A percentile compares a stretch with the other conserved stretches of the same genome.
Conservation (phyloP, 139 green algal species). For the Spirogloea muscicola region DNA sequence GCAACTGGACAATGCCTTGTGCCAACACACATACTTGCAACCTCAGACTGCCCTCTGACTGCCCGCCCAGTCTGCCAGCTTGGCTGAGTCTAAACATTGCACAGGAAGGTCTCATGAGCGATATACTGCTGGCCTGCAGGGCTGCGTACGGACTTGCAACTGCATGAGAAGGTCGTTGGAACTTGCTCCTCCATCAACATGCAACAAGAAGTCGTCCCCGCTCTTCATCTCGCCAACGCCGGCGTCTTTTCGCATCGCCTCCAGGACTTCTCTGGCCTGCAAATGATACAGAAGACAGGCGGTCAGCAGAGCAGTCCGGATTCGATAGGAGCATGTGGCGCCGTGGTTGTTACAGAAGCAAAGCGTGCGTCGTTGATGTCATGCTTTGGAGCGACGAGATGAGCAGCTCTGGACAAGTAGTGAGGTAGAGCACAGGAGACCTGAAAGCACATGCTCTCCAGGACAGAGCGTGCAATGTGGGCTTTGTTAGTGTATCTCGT, state of each 20-base stretch:
- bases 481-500: slow-evolving; percentile 63
- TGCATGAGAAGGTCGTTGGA: slow-evolving; percentile 91
- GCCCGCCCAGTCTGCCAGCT: no score
- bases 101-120: neutral
- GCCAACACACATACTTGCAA: no score
- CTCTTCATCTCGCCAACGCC: neutral
- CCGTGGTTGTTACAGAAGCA: neutral
- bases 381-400: neutral
- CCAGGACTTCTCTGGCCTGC: slow-evolving; percentile 75
- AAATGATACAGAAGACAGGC: neutral
- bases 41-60: no score
- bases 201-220: slow-evolving; percentile 56
- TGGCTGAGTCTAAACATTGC: neutral
- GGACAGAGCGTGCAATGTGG: slow-evolving; percentile 78
- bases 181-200: slow-evolving; percentile 86
- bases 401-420: neutral
- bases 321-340: neutral
- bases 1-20: no score
- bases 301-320: neutral
- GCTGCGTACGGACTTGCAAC: slow-evolving; percentile 59
- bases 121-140: neutral
- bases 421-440: slow-evolving; percentile 7
- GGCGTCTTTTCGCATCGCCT: slow-evolving; percentile 72
- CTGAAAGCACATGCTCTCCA: slow-evolving; percentile 94
- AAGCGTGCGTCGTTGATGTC: neutral